Evolutionary conservation across 495 filamentous ascomycete species (phyloP), one percentile per base, ranked within the genome.

Genomic region (Barbatosphaeria neglecta): DNA sequence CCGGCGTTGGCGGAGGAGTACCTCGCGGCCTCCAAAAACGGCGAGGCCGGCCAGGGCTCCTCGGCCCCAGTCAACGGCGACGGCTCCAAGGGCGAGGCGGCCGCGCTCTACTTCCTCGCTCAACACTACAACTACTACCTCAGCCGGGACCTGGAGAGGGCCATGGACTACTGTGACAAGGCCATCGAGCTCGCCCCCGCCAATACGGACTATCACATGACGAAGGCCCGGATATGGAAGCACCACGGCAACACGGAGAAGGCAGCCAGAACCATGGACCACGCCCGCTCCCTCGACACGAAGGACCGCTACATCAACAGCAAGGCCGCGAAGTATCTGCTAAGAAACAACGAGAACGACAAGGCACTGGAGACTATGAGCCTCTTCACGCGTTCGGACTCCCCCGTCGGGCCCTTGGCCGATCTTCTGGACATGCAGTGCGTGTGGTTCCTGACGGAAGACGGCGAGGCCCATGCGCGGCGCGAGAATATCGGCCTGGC

Each of bases 391-490:
- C 76, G 90, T 44, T 72, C 69, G 43, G 92, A 99, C 54, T 84
- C 87, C 5, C 76, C 81, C 11, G 90, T 88, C 13, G 93, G 92
- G 2, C 82, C 92, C 22, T 64, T 97, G 25, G 86, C 83, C 35
- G 92, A 99, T 63, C 78, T 99, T 16, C 80, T 88, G 45, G 92
- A 99, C 50, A 97, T 99, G 93, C 92, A 99, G 63, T 95, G 93
- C 58, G 81, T 95, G 50, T 99, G 92, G 92, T 99, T 82, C 62
- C 63, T 97, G 52, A 90, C 86, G 18, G 92, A 99, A 65, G 93
- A 97, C 62, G 92, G 87, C 22, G 86, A 95, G 66, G 78, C 90
- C 0, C 92, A 90, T 61, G 64, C 85, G 44, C 84, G 92, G 20
- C 86, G 90, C 61, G 80, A 80, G 52, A 87, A 89, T 54, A 66